A percentile compares a stretch with the other conserved stretches of the same genome.
These are phyloP conservation scores for Aspergillus fijiensis DNA, from an alignment of 2,329 filamentous ascomycete species.

Conservation along the genomic window DNA sequence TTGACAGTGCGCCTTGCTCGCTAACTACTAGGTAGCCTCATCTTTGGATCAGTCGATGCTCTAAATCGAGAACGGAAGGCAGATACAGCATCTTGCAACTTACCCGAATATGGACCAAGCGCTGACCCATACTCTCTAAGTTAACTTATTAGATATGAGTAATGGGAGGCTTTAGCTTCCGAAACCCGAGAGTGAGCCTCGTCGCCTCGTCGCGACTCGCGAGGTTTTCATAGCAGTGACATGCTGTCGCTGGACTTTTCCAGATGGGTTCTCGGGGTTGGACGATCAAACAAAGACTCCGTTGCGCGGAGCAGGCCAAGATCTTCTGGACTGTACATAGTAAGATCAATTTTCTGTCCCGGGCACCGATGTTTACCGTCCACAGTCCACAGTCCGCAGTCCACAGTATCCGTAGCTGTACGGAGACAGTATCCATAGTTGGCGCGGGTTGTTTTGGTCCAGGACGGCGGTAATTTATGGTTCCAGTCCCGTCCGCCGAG, in stretches of 20 bases:
- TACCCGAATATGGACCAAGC: neutral
- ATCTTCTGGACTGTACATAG: neutral
- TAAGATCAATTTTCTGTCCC: neutral
- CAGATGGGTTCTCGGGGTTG: slow-evolving; percentile 33
- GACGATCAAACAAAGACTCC: slow-evolving; percentile 32
- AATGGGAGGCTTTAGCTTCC: neutral
- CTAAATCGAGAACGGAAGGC: neutral
- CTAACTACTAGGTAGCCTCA: neutral
- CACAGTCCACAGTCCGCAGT: neutral
- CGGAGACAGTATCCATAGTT: neutral
- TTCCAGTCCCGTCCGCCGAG: slow-evolving; percentile 5
- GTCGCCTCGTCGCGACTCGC: neutral
- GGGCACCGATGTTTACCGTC: neutral
- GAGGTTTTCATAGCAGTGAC: neutral
- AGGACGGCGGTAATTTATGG: slow-evolving; percentile 8
- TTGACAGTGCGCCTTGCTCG: slow-evolving; percentile 3
- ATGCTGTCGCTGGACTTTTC: slow-evolving; percentile 20
- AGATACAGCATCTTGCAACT: neutral
- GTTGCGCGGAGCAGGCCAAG: slow-evolving; percentile 16
- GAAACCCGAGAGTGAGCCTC: neutral
- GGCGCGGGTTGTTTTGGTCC: neutral
- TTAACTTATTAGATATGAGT: neutral
- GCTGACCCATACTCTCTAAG: neutral
- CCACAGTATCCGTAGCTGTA: too few relatives aligned
- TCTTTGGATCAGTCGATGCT: neutral